Evolutionary conservation across 2,329 filamentous ascomycete species (phyloP).

Genomic region (Xylariaceae sp.): DNA sequence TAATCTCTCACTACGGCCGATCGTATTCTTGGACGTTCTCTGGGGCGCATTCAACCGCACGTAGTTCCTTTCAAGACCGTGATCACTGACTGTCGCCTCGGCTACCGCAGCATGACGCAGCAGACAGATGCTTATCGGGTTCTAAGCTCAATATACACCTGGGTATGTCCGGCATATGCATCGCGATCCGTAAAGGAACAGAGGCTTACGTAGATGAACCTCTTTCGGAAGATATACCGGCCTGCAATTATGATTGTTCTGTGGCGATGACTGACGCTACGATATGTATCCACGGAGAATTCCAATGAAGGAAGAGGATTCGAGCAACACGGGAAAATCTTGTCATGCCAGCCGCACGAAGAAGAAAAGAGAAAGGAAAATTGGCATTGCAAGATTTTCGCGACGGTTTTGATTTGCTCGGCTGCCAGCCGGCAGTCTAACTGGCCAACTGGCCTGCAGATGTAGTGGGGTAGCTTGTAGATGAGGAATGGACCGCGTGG

Average conservation of each 20-base stretch:
- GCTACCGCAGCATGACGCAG: neutral
- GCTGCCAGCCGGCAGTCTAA: neutral
- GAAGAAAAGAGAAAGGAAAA: conserved; percentile 45
- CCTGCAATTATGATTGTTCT: conserved; percentile 66
- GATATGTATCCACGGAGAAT: conserved; percentile 45
- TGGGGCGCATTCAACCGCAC: too few relatives aligned
- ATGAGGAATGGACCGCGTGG: too few relatives aligned
- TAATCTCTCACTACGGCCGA: too few relatives aligned
- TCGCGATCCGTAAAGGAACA: conserved; percentile 28
- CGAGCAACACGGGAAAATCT: conserved; percentile 77
- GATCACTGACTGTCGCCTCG: too few relatives aligned
- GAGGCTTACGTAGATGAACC: conserved; percentile 21
- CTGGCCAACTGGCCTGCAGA: too few relatives aligned
- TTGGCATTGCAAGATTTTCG: conserved; percentile 3
- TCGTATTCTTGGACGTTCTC: too few relatives aligned
- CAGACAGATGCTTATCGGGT: neutral
- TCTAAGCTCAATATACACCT: conserved; percentile 5
- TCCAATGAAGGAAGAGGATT: conserved; percentile 47
- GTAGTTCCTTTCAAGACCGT: too few relatives aligned
- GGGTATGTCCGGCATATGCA: conserved; percentile 51
- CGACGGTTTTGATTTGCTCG: neutral
- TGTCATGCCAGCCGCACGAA: conserved; percentile 78
- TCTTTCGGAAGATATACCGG: conserved; percentile 21
- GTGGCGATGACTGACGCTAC: conserved; percentile 74
- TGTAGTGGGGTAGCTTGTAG: too few relatives aligned